phyloP scores from a whole-genome alignment of 352 stramenopile genomes.

The Phytopythium chamaehyphon region DNA sequence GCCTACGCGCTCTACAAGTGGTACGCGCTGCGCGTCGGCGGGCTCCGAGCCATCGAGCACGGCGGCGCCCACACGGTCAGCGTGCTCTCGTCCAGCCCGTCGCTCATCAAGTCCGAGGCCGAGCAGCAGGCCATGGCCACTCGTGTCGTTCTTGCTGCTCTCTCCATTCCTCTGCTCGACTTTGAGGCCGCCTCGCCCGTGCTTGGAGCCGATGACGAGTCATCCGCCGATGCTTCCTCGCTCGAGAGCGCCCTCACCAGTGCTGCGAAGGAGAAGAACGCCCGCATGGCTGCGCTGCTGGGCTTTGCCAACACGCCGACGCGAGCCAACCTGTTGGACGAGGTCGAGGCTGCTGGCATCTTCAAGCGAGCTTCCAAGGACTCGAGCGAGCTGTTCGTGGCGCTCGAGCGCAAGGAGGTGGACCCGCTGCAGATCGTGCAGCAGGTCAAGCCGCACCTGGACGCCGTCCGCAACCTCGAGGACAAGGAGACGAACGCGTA shows the following conservation, averaged over 20 bases:
- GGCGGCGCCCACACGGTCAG: slow-evolving; percentile 8
- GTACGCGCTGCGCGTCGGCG: slow-evolving; percentile 90
- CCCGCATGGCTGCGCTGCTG: slow-evolving; percentile 92
- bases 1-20: slow-evolving; percentile 97
- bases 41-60: slow-evolving; percentile 62
- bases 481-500: slow-evolving; percentile 48
- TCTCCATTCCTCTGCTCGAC: slow-evolving; percentile 90
- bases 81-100: slow-evolving; percentile 29
- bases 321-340: slow-evolving; percentile 88
- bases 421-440: slow-evolving; percentile 76
- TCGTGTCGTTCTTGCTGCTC: slow-evolving; percentile 89
- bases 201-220: slow-evolving; percentile 45
- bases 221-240: slow-evolving; percentile 52
- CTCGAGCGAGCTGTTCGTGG: slow-evolving; percentile 59
- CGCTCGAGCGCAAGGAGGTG: slow-evolving; percentile 65
- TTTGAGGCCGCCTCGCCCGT: slow-evolving; percentile 58
- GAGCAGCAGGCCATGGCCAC: slow-evolving; percentile 86
- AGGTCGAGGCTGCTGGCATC: slow-evolving; percentile 80
- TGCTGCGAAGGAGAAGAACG: slow-evolving; percentile 90
- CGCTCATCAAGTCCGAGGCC: slow-evolving; percentile 61
- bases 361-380: slow-evolving; percentile 52
- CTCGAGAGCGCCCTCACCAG: slow-evolving; percentile 36
- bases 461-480: slow-evolving; percentile 30
- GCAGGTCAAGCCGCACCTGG: slow-evolving; percentile 60
- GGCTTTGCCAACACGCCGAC: slow-evolving; percentile 86